Base-by-base conservation (phyloP, 306 rosid species). In the Potentilla sterilis region DNA sequence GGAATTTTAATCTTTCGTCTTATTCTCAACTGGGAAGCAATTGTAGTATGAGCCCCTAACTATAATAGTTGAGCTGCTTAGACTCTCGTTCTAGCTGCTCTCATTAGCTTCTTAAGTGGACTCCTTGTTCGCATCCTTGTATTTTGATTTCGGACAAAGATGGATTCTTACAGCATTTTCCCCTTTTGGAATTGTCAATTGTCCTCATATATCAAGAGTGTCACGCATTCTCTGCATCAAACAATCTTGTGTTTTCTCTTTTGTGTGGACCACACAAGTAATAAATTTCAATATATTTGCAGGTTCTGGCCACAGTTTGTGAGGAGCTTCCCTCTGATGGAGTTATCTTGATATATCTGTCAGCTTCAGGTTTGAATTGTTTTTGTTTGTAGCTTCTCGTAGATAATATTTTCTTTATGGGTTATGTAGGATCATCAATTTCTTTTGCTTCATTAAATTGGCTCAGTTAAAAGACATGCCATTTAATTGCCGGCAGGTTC, bases 311-410 rank as follows among this genome's bases (percentile, higher is more conserved):
- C 79, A 92, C 98, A 72, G 84, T 92, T 62, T 95, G 97, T 81
- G 98, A 95, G 89, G 97, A 95, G 91, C 96, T 95, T 80, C 96
- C 98, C 42, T 66, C 79, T 67, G 97, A 95, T 87, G 98, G 98
- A 75, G 80, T 92, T 87, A 82, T 95, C 70, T 87, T 95, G 73
- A 82, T 95, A 77, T 95, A 90, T 89, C 80, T 95, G 83, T 95
- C 98, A 63, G 97, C 96, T 83, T 88, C 97, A 90, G 97, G 98
- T 92, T 71, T 79, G 80, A 59, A 68, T 10, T 73, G 75, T 47
- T 54, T 79, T 19, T 59, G 19, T 78, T 74, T 32, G 19, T 52
- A 72, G 69, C 22, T 46, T 73, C 28, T 75, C 49, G 8, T 48
- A 4, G 3, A 38, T 75, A 58, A 32, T 61, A 19, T 47, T 67